Conservation (phyloP, 2,329 filamentous ascomycete genomes). For the Paecilomyces sp. region DNA sequence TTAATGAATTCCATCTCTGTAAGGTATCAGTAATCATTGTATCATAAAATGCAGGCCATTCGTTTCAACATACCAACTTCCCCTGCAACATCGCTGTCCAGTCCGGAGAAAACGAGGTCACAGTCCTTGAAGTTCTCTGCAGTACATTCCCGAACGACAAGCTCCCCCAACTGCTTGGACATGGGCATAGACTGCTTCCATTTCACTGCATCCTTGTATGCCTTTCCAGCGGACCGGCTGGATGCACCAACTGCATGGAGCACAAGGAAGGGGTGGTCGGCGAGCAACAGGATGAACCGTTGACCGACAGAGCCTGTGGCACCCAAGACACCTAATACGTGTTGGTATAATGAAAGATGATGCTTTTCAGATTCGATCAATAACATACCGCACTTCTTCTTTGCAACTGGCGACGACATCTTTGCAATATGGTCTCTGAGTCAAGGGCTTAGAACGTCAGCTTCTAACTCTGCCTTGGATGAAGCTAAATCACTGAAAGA, state of each 20-base stretch:
- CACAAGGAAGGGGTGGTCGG: slow-evolving; percentile 77
- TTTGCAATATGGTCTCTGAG: slow-evolving; percentile 12
- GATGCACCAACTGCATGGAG: slow-evolving; percentile 88
- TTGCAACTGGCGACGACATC: slow-evolving; percentile 24
- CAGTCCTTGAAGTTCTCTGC: slow-evolving; percentile 80
- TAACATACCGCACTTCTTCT: slow-evolving; percentile 34
- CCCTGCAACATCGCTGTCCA: slow-evolving; percentile 88
- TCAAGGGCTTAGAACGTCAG: slow-evolving; percentile 4
- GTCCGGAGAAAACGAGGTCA: slow-evolving; percentile 85
- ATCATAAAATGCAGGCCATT: background rate
- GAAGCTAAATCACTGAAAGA: background rate
- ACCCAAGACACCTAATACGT: slow-evolving; percentile 62
- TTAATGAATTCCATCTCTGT: slow-evolving; percentile 84
- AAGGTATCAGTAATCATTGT: slow-evolving; percentile 1
- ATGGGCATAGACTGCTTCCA: slow-evolving; percentile 92
- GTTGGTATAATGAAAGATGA: slow-evolving; percentile 10
- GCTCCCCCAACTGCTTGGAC: slow-evolving; percentile 64
- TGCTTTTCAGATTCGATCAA: background rate
- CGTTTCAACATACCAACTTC: slow-evolving; percentile 67
- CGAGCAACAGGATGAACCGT: slow-evolving; percentile 87
- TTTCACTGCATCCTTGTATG: slow-evolving; percentile 84
- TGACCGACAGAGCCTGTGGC: slow-evolving; percentile 92
- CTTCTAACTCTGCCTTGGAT: background rate
- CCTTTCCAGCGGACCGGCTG: slow-evolving; percentile 81
- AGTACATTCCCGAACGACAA: slow-evolving; percentile 79